Evolutionary conservation across 805 yeast species (phyloP), one percentile per base, ranked within the genome.

Genomic region (Nakazawaea holstii): DNA sequence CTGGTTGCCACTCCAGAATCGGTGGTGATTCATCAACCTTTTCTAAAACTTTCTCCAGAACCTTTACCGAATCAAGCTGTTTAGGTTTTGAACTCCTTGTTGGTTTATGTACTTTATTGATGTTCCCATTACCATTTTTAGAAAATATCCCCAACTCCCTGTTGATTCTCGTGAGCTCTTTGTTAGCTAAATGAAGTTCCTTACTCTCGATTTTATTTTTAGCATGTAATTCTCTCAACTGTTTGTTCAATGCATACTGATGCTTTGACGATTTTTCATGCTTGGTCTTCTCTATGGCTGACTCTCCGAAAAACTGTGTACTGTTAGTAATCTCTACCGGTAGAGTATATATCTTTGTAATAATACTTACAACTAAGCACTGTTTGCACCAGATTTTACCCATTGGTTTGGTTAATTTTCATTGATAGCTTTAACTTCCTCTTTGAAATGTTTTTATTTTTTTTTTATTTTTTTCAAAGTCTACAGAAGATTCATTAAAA

Each of bases 181-280:
- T 26, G 14, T 35, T 30, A 4, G 41, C 41, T 20, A 29, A 8
- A 2, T 8, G 14, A 14, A 29, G 5, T 31, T 46, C 45, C 6
- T 30, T 15, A 10, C 35, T 10, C 20, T 31, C 36, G 9, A 20
- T 15, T 24, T 35, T 46, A 26, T 46, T 46, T 15, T 35, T 40
- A 24, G 29, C 11, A 40, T 46, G 49, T 9, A 46, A 13, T 20
- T 40, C 49, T 20, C 41, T 14, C 20, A 46, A 24, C 20, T 46
- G 44, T 35, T 20, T 28, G 32, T 35, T 40, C 27, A 46, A 35
- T 11, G 49, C 49, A 35, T 8, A 26, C 20, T 46, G 49, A 40
- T 46, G 49, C 33, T 41, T 40, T 13, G 40, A 14, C 6, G 49
- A 46, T 17, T 46, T 40, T 15, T 46, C 49, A 35, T 46, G 49